Conservation (phyloP, 179 eudicot species). For the Heliamphora pulchella region DNA sequence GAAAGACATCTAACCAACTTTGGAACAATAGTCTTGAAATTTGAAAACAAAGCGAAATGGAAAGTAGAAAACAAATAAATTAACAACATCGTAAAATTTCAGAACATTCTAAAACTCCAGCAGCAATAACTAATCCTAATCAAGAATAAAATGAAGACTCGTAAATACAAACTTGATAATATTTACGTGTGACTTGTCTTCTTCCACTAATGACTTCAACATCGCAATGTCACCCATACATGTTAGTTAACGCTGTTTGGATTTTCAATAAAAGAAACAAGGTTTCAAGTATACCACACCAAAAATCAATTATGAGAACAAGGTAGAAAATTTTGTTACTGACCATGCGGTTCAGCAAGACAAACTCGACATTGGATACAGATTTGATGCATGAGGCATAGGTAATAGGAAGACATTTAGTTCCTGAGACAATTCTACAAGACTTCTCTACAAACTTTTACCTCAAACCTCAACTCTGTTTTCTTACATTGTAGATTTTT, state of each 20-base stretch:
- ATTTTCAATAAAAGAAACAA: not conserved
- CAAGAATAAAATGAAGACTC: not conserved
- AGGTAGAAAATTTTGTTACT: not conserved
- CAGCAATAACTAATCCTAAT: not conserved
- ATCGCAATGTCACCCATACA: not conserved
- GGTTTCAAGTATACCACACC: constrained; percentile 3
- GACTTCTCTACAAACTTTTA: not conserved
- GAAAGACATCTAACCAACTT: no score
- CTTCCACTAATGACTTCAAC: not conserved
- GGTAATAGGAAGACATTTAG: not conserved
- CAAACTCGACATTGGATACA: not conserved
- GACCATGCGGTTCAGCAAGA: not conserved
- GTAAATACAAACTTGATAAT: not conserved
- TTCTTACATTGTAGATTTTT: not conserved
- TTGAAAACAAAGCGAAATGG: no score
- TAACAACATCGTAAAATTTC: no score
- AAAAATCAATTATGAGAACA: not conserved
- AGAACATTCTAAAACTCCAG: not conserved
- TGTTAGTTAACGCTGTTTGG: no score
- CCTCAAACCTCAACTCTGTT: not conserved
- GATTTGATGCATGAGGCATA: constrained; percentile 1
- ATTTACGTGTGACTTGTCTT: not conserved
- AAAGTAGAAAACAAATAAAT: no score
- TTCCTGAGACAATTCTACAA: not conserved
- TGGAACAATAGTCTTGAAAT: no score